Base-by-base conservation (phyloP, 2,329 filamentous ascomycete genomes). In the Cadophora gregata region DNA sequence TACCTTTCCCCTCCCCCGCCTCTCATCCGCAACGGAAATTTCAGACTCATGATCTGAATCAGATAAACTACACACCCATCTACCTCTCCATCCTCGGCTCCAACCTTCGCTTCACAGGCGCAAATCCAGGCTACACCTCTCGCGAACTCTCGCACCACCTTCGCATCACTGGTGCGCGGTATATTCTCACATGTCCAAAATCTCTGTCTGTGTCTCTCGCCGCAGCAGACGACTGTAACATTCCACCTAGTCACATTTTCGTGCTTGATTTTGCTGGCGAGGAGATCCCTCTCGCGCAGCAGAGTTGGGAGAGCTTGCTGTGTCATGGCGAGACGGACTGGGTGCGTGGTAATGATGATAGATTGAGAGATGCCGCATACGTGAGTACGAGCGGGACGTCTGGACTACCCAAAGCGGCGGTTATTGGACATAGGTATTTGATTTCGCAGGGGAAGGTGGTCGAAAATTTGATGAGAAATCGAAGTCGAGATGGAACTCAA, bases 311-410 rank as follows among this genome's bases (percentile, higher is more conserved):
- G 6, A 51, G 50, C 0, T 60, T 74, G 7, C 56, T 74, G 24
- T 53, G 62, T 0, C 68, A 72, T 36, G 72, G 73, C 3, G 72
- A 75, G 51, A 65, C 65, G 45, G 72, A 72, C 14, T 75, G 72
- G 72, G 64, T 69, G 14, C 21, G 42, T 24, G 27, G 25, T 24
- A 19, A 9, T 33, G 6, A 25, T 3, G 27, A 27, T 6, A 31
- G 65, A 19, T 33, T 67, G 19, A 59, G 61, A 21, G 56, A 63
- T 14, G 2, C 79, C 81, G 3, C 84, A 80, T 67, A 81, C 83
- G 48, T 80, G 78, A 69, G 68, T n/a, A 47, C 78, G 75, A 31
- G 83, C 85, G 64, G 73, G 79, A 55, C 88, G 89, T 78, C 93
- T 88, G 90, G 87, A 83, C 65, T 78, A 6, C 78, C 79, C 1